These are phyloP conservation scores for Lasiodiplodia sp. DNA, from an alignment of 2,329 filamentous ascomycete genomes.

Conservation along the genomic window DNA sequence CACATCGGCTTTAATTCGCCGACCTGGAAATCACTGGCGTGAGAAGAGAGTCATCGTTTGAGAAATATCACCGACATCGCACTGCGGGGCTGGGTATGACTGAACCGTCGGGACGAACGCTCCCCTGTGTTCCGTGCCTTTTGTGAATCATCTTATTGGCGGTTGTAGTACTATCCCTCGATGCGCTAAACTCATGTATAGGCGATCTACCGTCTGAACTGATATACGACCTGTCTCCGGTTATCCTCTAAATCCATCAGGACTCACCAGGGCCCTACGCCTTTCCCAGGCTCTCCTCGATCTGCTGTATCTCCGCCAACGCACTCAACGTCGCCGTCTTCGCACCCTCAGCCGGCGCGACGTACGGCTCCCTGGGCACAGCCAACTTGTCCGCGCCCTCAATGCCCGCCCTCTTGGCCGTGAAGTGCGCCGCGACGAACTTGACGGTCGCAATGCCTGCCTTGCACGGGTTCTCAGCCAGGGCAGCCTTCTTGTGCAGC, in stretches of 20 bases:
- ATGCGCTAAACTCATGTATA: background rate
- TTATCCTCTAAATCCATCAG: background rate
- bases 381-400: slow-evolving; percentile 63
- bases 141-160: slow-evolving; percentile 3
- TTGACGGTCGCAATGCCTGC: slow-evolving; percentile 72
- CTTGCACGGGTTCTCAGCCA: slow-evolving; percentile 72
- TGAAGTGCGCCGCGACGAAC: slow-evolving; percentile 69
- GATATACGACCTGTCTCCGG: background rate
- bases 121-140: slow-evolving; percentile 3
- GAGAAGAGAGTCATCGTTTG: background rate
- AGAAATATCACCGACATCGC: slow-evolving; percentile 14
- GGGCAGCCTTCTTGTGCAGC: slow-evolving; percentile 67
- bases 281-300: slow-evolving; percentile 16
- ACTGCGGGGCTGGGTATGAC: background rate
- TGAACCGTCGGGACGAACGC: background rate
- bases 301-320: slow-evolving; percentile 25
- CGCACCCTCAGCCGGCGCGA: slow-evolving; percentile 43
- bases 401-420: slow-evolving; percentile 67
- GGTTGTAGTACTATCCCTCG: background rate
- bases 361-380: slow-evolving; percentile 68
- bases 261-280: background rate
- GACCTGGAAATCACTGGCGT: background rate
- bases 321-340: slow-evolving; percentile 11
- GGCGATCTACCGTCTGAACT: background rate
- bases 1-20: background rate